phyloP scores from a whole-genome alignment of 2,329 filamentous ascomycete species.

The Colletotrichum siamense region DNA sequence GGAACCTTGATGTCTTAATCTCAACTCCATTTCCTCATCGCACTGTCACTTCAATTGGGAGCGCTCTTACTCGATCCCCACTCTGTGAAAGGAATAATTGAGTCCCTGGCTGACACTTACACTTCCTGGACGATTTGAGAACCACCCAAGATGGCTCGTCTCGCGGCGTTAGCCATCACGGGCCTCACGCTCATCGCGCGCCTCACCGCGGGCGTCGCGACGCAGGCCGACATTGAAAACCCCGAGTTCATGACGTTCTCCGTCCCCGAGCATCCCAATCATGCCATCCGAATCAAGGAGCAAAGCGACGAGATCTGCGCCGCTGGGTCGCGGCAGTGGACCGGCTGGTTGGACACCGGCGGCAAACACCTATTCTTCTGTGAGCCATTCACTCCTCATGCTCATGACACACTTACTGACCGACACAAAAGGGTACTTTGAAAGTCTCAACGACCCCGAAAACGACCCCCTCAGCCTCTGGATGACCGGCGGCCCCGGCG shows the following conservation, averaged over 20 bases:
- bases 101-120: background rate
- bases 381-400: background rate
- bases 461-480: slow-evolving; percentile 54
- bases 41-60: background rate
- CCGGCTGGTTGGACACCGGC: slow-evolving; percentile 30
- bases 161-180: background rate
- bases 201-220: background rate
- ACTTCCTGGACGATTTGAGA: background rate
- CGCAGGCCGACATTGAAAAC: background rate
- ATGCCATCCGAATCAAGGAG: slow-evolving; percentile 29
- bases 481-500: slow-evolving; percentile 66
- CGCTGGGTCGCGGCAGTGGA: slow-evolving; percentile 31
- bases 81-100: background rate
- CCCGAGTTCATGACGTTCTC: slow-evolving; percentile 11
- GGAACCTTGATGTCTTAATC: background rate
- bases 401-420: background rate
- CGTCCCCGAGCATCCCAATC: slow-evolving; percentile 18
- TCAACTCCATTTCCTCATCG: background rate
- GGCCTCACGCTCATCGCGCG: slow-evolving; percentile 1
- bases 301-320: slow-evolving; percentile 30
- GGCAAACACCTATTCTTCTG: slow-evolving; percentile 26
- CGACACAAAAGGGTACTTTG: slow-evolving; percentile 27
- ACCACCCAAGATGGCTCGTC: background rate
- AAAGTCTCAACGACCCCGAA: slow-evolving; percentile 29
- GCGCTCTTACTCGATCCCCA: background rate